Evolutionary conservation across 2,329 filamentous ascomycete genomes (phyloP).

Genomic region (Lojkania enalia): DNA sequence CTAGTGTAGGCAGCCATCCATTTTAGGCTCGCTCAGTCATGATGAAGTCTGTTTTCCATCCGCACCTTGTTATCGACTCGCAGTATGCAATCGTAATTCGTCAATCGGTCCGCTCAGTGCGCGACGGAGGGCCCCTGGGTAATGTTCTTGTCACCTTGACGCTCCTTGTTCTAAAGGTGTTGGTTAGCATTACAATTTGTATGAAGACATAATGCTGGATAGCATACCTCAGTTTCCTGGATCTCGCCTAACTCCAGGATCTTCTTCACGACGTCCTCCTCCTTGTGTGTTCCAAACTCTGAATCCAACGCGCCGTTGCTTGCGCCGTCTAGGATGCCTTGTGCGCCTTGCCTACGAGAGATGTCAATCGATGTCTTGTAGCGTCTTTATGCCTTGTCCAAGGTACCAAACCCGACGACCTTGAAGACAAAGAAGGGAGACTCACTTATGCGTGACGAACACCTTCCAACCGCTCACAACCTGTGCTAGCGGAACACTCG

Average conservation of each 20-base stretch:
- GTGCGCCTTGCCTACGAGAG: slow-evolving; percentile 79
- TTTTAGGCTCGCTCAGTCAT: slow-evolving; percentile 2
- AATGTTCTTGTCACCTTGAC: slow-evolving; percentile 50
- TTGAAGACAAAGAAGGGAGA: slow-evolving; percentile 26
- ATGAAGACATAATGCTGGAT: neutral
- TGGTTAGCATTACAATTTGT: slow-evolving; percentile 7
- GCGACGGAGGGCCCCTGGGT: slow-evolving; percentile 40
- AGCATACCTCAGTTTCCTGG: slow-evolving; percentile 31
- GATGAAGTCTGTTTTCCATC: neutral
- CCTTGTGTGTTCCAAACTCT: slow-evolving; percentile 81
- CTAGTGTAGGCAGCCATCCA: neutral
- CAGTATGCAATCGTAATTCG: slow-evolving; percentile 5
- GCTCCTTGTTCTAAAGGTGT: slow-evolving; percentile 39
- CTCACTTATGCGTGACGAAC: slow-evolving; percentile 87
- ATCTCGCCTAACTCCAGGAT: slow-evolving; percentile 75
- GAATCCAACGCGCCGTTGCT: slow-evolving; percentile 75
- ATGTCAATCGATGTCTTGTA: too few species aligned
- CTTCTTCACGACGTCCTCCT: slow-evolving; percentile 78
- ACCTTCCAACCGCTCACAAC: slow-evolving; percentile 89
- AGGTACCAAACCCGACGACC: too few species aligned
- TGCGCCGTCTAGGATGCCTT: slow-evolving; percentile 76
- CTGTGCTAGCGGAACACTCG: slow-evolving; percentile 75
- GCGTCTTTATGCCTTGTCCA: too few species aligned
- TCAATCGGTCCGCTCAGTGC: slow-evolving; percentile 27
- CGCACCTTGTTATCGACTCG: neutral